These are phyloP conservation scores for Typha latifolia DNA, from an alignment of 176 grass and related monocot genomes.

Conservation along the genomic window DNA sequence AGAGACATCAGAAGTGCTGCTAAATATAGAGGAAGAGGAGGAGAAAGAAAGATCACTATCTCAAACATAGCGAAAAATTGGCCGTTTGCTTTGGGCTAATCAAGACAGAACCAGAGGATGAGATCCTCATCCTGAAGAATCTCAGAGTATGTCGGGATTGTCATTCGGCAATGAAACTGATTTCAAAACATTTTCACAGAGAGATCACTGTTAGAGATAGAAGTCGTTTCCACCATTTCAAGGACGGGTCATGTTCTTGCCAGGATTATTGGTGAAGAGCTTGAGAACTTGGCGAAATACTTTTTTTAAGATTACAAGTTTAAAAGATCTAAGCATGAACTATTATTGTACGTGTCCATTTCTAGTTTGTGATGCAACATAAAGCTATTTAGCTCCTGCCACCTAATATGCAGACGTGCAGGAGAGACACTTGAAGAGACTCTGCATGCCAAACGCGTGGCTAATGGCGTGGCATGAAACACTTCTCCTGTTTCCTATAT, in stretches of 20 bases:
- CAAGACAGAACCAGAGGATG: not conserved
- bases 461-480: not conserved
- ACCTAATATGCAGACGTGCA: not conserved
- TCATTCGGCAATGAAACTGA: not conserved
- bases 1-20: not conserved
- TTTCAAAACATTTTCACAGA: constrained; percentile 1
- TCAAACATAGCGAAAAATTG: constrained; percentile 1
- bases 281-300: not conserved
- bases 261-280: constrained; percentile 2
- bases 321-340: too few species aligned
- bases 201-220: not conserved
- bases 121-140: constrained; percentile 1
- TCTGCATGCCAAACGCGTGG: not conserved
- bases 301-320: too few species aligned
- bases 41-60: constrained; percentile 3
- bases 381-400: too few species aligned
- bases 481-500: not conserved
- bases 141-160: not conserved
- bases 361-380: too few species aligned
- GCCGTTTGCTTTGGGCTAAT: not conserved
- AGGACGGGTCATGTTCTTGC: constrained; percentile 2
- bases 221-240: constrained; percentile 8
- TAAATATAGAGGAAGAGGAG: constrained; percentile 2
- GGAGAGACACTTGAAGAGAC: not conserved
- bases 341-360: too few species aligned